Evolutionary conservation across 2,329 filamentous ascomycete species (phyloP), one percentile per base, ranked within the genome.

Genomic region (Penicillium hordei): DNA sequence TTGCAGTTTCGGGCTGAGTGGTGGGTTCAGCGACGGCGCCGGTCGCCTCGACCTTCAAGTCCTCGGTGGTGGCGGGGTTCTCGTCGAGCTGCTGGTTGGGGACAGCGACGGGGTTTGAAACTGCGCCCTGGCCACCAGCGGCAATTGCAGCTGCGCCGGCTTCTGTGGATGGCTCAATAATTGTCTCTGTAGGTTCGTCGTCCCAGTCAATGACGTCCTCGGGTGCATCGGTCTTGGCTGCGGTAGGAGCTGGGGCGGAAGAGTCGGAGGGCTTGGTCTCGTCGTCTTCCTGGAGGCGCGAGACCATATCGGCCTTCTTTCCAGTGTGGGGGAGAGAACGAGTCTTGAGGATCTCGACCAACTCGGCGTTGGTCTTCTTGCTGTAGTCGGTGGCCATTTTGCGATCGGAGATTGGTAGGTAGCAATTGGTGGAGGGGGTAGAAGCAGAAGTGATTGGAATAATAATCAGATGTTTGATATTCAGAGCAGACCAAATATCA

Each of bases 271-370:
- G 51, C 25, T 66, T 69, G 48, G 62, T 68, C 45, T 65, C 61
- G 48, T 81, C 79, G 57, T 77, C 73, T 62, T 81, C 72, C 56
- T 77, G 73, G 43, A 81, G 70, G 55, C 79, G 77, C 46, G 78
- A 75, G 43, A 81, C 72, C 55, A 81, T 70, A 5, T 81, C 79
- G 21, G 78, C 79, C 65, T 81, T 81, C 63, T 81, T 81, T 57
- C 79, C 79, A 2, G 75, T 77, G 65, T 79, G 75, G 7, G 78
- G 72, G 39, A 81, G 72, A n/a, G 70, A 75, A 40, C 79, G 78
- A 23, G 75, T 70, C 65, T 81, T 81, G 58, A 81, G 76, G 38
- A 81, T 78, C 61, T 81, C 79, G 58, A 78, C 70, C 42, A 81
- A 69, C 60, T 81, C 78, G 19, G 76, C 78, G 53, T 80, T 79